These are phyloP conservation scores for Plasmodium gonderi DNA, from an alignment of 169 alveolate genomes.

Conservation along the genomic window DNA sequence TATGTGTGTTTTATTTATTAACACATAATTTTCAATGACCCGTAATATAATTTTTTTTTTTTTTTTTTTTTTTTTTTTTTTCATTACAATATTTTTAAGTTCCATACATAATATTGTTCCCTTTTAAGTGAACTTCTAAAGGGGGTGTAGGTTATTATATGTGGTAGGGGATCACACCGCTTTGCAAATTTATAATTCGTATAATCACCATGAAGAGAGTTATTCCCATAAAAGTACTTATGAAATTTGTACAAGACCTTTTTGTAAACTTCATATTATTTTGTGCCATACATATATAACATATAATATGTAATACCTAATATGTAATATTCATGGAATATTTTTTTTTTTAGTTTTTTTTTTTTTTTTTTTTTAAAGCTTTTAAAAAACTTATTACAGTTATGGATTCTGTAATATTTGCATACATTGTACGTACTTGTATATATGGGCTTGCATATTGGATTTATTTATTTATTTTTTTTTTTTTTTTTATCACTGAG, in stretches of 20 bases:
- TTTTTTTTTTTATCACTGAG: too few species aligned
- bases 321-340: not conserved
- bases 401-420: not conserved
- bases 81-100: too few species aligned
- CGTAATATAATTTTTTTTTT: too few species aligned
- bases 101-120: too few species aligned
- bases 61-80: too few species aligned
- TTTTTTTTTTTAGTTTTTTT: not conserved
- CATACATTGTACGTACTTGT: not conserved
- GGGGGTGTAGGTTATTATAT: too few species aligned
- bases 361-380: too few species aligned
- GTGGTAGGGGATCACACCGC: not conserved
- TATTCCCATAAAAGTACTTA: not conserved
- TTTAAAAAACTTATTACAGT: not conserved
- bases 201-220: not conserved
- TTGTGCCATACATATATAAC: not conserved
- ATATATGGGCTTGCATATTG: not conserved
- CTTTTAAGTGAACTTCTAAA: too few species aligned
- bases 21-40: too few species aligned
- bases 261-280: not conserved
- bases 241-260: not conserved
- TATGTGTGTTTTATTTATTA: too few species aligned
- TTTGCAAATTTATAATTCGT: not conserved
- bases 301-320: too few species aligned
- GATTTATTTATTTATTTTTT: too few species aligned